Evolutionary conservation across 345 rosid species (phyloP).

Genomic region (Streptanthus diversifolius): DNA sequence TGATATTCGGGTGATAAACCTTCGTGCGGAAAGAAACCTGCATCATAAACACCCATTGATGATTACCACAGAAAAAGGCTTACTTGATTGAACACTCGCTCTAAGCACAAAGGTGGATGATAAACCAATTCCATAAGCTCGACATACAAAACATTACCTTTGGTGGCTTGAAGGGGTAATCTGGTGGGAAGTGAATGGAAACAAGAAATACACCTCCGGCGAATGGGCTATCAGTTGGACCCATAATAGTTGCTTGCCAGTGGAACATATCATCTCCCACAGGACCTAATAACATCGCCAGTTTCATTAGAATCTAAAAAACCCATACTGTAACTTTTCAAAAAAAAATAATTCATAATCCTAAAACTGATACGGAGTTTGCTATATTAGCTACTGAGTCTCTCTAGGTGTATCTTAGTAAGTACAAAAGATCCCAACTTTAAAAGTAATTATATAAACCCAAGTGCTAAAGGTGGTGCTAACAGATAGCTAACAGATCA

Average conservation of each 20-base stretch:
- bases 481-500: neutral
- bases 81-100: neutral
- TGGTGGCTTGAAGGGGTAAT: constrained; percentile 80
- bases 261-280: constrained; percentile 69
- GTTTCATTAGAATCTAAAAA: neutral
- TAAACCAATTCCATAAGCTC: neutral
- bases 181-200: constrained; percentile 78
- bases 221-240: constrained; percentile 69
- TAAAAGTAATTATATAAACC: neutral
- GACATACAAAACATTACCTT: constrained; percentile 39
- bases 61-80: neutral
- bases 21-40: constrained; percentile 69
- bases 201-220: constrained; percentile 65
- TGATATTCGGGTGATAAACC: constrained; percentile 69
- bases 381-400: neutral
- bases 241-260: constrained; percentile 86
- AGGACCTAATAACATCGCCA: constrained; percentile 46
- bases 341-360: neutral
- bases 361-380: neutral
- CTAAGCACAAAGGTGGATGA: neutral
- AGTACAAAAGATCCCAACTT: neutral
- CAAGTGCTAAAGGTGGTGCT: neutral
- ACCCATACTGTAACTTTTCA: neutral
- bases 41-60: neutral
- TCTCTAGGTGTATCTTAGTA: neutral